Evolutionary conservation across 2,329 filamentous ascomycete species (phyloP), one percentile per base, ranked within the genome.

Genomic region (Reticulascus tulasneorum): DNA sequence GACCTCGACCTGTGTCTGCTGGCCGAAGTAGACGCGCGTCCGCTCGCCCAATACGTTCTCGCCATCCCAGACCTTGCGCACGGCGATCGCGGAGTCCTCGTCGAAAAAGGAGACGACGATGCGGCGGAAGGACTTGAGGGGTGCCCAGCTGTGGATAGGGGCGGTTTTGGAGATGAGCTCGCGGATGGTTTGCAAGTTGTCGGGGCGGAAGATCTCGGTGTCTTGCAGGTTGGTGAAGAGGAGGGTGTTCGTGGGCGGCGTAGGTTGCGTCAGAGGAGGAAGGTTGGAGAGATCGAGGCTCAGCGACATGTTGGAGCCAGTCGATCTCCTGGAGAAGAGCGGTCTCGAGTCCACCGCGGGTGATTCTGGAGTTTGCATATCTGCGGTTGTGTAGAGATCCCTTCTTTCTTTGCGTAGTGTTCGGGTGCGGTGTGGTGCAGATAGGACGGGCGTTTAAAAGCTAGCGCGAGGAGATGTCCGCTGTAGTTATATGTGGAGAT

Each of bases 181-280:
- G 55, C 80, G 82, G 52, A 91, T 85, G 42, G 75, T 79, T 51
- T 84, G 76, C 40, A 91, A 73, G 62, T 87, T 88, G 44, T 82
- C 74, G 13, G 84, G 71, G 40, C 77, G 71, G 71, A 91, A 93
- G 65, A 88, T 80, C 52, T 84, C 79, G 40, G 72, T 64, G 47
- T 86, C 77, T 54, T 81, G 67, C 42, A 93, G 77, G 65, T 88
- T 88, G 52, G 86, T 93, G 56, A 93, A 83, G 53, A 93, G 78
- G 38, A 93, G 79, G 1, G 86, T 93, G 68, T 93, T 93, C 48
- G 83, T 85, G 6, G 85, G 83, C 36, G 82, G 77, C 18, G 84
- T 80, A n/a, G 86, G 85, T 55, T 79, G 75, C 26, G 71, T 69
- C 37, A 86, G 70, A 23, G 83, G 75, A 32, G 86, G 85, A 26